Percentiles rank a stretch among this genome's conserved stretches.
Conservation (phyloP, 352 stramenopile genomes). For the Globisporangium radiosum region DNA sequence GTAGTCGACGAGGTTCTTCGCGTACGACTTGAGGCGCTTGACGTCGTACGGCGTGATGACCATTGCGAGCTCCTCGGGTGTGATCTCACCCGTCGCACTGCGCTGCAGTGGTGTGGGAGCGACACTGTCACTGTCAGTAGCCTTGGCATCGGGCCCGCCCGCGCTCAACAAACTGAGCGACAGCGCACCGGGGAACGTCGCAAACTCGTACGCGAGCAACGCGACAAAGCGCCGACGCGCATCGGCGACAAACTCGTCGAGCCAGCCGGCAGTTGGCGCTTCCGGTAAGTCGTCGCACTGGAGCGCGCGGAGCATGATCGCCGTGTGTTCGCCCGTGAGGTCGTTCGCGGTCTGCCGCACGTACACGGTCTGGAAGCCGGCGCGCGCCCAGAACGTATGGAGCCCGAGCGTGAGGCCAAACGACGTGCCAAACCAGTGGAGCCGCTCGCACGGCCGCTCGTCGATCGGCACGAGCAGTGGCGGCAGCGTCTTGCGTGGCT, state of each 20-base stretch:
- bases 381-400: constrained; percentile 96
- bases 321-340: constrained; percentile 97
- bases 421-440: constrained; percentile 98
- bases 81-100: constrained; percentile 75
- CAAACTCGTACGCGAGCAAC: constrained; percentile 92
- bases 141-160: constrained; percentile 14
- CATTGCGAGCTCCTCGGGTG: constrained; percentile 85
- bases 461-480: constrained; percentile 94
- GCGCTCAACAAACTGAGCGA: constrained; percentile 89
- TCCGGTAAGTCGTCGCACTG: constrained; percentile 73
- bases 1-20: constrained; percentile 98
- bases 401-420: constrained; percentile 96
- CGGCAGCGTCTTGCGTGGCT: constrained; percentile 94
- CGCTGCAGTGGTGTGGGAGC: constrained; percentile 28
- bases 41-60: constrained; percentile 96
- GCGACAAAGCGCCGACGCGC: constrained; percentile 91
- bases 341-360: constrained; percentile 99
- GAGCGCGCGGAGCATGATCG: constrained; percentile 87
- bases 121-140: constrained; percentile 11
- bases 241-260: constrained; percentile 93
- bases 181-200: constrained; percentile 86
- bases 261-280: constrained; percentile 85
- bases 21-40: constrained; percentile 97
- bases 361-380: constrained; percentile 95
- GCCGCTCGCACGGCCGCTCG: constrained; percentile 89